These are phyloP conservation scores for Puccinia sorghi DNA, from an alignment of 1,284 basidiomycete species.

Conservation along the genomic window DNA sequence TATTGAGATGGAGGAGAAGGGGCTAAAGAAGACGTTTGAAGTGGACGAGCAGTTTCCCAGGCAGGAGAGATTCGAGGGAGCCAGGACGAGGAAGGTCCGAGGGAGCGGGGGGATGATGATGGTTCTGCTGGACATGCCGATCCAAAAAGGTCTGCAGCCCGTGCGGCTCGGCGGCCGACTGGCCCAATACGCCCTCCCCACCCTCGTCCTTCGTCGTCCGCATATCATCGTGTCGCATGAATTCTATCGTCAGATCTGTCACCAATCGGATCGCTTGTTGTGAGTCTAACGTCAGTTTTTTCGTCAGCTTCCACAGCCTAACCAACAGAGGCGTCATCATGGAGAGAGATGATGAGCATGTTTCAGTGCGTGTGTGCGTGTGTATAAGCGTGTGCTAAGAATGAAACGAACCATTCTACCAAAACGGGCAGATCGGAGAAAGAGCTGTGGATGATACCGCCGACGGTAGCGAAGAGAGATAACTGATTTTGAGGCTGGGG, in stretches of 20 bases:
- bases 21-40: constrained; percentile 9
- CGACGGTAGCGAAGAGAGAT: constrained; percentile 27
- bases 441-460: constrained; percentile 44
- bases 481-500: neutral
- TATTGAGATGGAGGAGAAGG: neutral
- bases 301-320: constrained; percentile 17
- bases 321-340: too few relatives aligned
- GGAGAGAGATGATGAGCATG: too few relatives aligned
- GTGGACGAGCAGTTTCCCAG: constrained; percentile 10
- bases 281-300: constrained; percentile 6
- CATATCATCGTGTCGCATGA: neutral
- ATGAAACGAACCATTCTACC: constrained; percentile 32
- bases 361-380: too few relatives aligned
- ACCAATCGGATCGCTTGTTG: constrained; percentile 13
- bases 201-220: neutral
- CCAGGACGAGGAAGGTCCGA: neutral
- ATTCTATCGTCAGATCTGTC: neutral
- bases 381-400: neutral
- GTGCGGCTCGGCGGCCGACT: too few relatives aligned
- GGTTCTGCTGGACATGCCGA: neutral
- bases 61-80: constrained; percentile 2
- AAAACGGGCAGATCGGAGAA: constrained; percentile 47
- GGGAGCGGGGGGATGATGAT: neutral
- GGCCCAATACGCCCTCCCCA: neutral
- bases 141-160: too few relatives aligned